These are phyloP conservation scores for Calycina marina DNA, from an alignment of 2,329 filamentous ascomycete species.

Conservation along the genomic window DNA sequence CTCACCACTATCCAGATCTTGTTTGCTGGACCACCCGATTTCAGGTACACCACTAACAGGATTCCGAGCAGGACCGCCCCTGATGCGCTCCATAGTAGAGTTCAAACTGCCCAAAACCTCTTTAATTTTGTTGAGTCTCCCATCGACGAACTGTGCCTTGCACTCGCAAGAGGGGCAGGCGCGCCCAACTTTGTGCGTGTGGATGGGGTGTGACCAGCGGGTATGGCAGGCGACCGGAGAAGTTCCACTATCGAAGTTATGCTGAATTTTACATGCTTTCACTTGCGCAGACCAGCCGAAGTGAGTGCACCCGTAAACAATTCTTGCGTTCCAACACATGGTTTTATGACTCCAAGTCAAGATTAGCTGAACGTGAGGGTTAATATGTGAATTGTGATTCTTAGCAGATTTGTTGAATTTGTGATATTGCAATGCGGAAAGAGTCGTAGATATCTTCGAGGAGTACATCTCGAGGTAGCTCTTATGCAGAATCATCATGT, in stretches of 20 bases:
- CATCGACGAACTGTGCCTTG: not conserved
- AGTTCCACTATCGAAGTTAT: not conserved
- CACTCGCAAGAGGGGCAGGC: not conserved
- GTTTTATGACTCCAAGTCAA: not conserved
- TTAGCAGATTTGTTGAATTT: not conserved
- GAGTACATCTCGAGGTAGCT: not conserved
- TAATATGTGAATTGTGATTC: not conserved
- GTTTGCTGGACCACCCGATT: not conserved
- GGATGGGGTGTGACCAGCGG: not conserved
- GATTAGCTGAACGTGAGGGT: not conserved
- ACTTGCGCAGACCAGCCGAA: constrained; percentile 1
- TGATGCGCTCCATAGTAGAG: not conserved
- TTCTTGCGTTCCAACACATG: constrained; percentile 3
- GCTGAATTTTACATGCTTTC: constrained; percentile 1
- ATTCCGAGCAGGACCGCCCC: not conserved
- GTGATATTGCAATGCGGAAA: not conserved
- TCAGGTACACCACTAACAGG: not conserved
- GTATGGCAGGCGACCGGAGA: not conserved
- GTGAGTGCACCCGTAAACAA: constrained; percentile 1
- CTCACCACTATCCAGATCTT: not conserved
- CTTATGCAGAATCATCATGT: not conserved
- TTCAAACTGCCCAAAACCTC: not conserved
- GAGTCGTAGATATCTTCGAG: not conserved
- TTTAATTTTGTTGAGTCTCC: not conserved
- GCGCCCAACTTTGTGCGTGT: not conserved